Conservation (phyloP, 352 stramenopile genomes). For the Globisporangium sylvaticum region DNA sequence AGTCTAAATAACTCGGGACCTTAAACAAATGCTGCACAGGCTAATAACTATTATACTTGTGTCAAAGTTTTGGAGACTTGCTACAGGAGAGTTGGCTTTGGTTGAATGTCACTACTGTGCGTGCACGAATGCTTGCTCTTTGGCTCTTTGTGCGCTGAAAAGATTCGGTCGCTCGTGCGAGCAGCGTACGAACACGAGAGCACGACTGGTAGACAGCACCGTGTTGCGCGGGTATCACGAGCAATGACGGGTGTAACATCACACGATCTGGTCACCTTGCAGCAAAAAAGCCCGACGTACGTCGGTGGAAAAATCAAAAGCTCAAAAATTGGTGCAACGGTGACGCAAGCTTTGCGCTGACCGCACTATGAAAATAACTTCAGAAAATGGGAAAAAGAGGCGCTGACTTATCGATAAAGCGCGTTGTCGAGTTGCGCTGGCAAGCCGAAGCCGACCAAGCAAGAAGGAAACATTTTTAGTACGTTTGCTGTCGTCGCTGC, state of each 20-base stretch:
- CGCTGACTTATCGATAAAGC: not conserved
- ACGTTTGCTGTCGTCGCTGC: not conserved
- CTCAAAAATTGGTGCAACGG: not conserved
- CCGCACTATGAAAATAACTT: slow-evolving; percentile 1
- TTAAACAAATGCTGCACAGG: not conserved
- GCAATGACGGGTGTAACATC: not conserved
- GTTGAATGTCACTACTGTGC: not conserved
- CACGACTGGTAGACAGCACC: not conserved
- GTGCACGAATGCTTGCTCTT: not conserved
- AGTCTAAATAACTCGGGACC: not conserved
- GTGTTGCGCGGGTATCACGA: not conserved
- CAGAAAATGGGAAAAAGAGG: not conserved
- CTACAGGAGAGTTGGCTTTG: not conserved
- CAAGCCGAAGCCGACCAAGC: not conserved
- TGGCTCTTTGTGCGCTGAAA: too few species aligned
- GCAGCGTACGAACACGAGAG: not conserved
- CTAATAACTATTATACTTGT: too few species aligned
- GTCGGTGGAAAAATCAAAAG: not conserved
- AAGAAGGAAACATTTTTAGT: not conserved
- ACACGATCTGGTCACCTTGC: not conserved
- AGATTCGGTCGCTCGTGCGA: not conserved
- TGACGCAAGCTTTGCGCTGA: not conserved
- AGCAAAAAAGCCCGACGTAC: not conserved
- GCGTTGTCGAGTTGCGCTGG: not conserved
- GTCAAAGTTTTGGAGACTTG: not conserved